Evolutionary conservation across 2,329 filamentous ascomycete genomes (phyloP), one percentile per base, ranked within the genome.

Genomic region (Hypoxylon sp.): DNA sequence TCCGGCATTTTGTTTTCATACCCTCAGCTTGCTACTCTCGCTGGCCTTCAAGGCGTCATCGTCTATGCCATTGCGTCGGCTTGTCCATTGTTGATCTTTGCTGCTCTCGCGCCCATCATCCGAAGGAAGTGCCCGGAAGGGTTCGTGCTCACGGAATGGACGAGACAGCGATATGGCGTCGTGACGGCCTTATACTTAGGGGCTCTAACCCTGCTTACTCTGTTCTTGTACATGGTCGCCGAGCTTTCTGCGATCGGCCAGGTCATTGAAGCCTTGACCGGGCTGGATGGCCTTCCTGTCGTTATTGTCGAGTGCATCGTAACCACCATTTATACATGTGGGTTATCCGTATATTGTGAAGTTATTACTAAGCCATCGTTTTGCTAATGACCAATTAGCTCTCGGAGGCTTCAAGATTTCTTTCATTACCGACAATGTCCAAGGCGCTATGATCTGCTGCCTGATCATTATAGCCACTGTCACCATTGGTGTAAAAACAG

Each of bases 151-250:
- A 94, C 90, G 0, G 89, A 93, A 68, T 94, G 90, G 90, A 88
- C 88, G 13, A 80, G 88, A 50, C 86, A 91, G 73, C 81, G 90
- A 54, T 94, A 91, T 71, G 90, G 90, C 12, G 67, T 79, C 2
- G 67, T 85, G 23, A 78, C 87, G 5, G 87, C 86, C 43, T 73
- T 92, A 26, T 93, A 89, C 67, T 77, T 94, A 56, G 91, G 88
- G 69, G 80, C 88, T 63, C 78, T 92, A 75, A 91, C 89, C 32
- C 77, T 93, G 38, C 84, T 91, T 38, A 93, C 90, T 1, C 79
- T 94, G 63, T 94, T 93, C 69, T 71, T 94, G 41, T 94, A 93
- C 77, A 93, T 94, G 89, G 85, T 93, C 17, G 84, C 89, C 13
- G 90, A 94, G 74, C 78, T 94, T 31, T 92, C 89, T 6, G 88